Percentiles rank a stretch among this genome's conserved stretches.
Conservation (phyloP, 2,329 filamentous ascomycete species). For the Apiospora malaysiana region DNA sequence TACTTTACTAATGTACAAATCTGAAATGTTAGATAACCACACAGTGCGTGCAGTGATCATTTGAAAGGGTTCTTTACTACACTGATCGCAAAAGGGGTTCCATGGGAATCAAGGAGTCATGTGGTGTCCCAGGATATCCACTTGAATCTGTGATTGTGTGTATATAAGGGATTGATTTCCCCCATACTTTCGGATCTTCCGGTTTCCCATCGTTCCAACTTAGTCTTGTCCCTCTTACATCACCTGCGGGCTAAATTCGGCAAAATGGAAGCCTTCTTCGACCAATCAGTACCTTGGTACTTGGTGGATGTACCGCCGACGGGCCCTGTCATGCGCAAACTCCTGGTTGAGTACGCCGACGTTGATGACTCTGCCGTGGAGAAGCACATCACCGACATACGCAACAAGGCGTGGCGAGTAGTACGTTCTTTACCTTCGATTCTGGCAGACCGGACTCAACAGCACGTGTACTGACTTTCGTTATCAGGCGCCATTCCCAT, state of each 20-base stretch:
- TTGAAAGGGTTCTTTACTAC: accelerated
- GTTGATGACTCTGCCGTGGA: background rate
- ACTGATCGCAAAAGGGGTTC: too few species aligned
- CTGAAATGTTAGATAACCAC: background rate
- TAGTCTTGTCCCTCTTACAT: background rate
- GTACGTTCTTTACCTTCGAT: background rate
- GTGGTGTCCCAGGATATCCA: background rate
- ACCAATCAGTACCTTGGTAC: constrained; percentile 16
- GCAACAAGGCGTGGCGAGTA: constrained; percentile 14
- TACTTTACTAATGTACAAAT: too few species aligned
- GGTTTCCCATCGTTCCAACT: too few species aligned
- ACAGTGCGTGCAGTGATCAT: background rate
- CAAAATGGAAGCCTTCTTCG: constrained; percentile 14
- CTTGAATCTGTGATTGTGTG: background rate
- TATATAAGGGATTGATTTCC: background rate
- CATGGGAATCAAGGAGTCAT: background rate
- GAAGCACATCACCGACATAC: background rate
- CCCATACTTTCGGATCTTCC: background rate
- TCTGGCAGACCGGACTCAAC: too few species aligned
- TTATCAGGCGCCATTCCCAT: constrained; percentile 1
- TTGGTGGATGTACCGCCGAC: background rate
- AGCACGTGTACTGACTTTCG: background rate
- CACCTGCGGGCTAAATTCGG: background rate
- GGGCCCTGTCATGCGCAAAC: background rate
- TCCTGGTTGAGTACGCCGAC: constrained; percentile 10